Evolutionary conservation across 306 rosid genomes (phyloP).

Genomic region (Pueraria montana): DNA sequence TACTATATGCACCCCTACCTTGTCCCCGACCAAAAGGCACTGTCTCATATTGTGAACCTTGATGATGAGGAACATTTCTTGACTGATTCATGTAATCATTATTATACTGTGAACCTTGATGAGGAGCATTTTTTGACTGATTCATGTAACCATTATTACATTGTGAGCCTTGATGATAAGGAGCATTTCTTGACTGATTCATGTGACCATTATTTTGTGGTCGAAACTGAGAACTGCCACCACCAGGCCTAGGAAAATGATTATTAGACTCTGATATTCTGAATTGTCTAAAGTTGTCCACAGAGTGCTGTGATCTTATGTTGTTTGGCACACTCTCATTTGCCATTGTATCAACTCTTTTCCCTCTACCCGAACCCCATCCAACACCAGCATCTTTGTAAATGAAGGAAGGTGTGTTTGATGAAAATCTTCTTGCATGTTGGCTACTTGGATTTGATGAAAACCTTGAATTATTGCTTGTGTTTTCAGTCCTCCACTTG

Average conservation of each 20-base stretch:
- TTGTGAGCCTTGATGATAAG: not conserved
- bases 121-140: not conserved
- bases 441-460: not conserved
- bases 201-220: not conserved
- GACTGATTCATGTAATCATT: not conserved
- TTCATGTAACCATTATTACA: too few species aligned
- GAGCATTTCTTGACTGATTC: not conserved
- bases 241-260: not conserved
- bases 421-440: slow-evolving; percentile 12
- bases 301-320: not conserved
- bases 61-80: not conserved
- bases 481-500: slow-evolving; percentile 32
- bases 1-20: slow-evolving; percentile 9
- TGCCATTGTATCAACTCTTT: not conserved
- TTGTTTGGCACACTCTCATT: not conserved
- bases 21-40: slow-evolving; percentile 35
- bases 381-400: slow-evolving; percentile 48
- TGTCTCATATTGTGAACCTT: not conserved
- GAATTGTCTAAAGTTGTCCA: not conserved
- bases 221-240: not conserved
- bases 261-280: slow-evolving; percentile 15
- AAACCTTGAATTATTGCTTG: not conserved
- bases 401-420: not conserved
- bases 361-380: slow-evolving; percentile 58
- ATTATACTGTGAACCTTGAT: not conserved